Conservation (phyloP, 1,284 basidiomycete species). For the Ustilago nuda region DNA sequence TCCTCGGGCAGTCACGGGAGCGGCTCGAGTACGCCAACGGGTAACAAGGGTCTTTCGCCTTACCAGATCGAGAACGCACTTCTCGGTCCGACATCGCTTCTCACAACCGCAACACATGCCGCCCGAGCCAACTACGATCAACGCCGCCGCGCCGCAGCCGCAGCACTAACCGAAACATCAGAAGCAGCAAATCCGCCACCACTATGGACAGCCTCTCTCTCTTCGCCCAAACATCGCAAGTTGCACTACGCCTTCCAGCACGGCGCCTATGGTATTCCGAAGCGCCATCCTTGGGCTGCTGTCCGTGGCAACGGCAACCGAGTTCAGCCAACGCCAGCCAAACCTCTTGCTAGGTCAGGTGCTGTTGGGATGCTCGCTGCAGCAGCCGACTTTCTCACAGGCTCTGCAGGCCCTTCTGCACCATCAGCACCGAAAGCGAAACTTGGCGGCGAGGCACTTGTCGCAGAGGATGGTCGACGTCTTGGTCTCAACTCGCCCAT, state of each 20-base stretch:
- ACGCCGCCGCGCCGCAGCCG: conserved; percentile 16
- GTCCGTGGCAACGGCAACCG: conserved; percentile 59
- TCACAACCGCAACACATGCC: conserved; percentile 26
- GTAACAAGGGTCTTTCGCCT: conserved; percentile 25
- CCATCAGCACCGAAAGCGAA: conserved; percentile 29
- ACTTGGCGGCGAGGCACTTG: conserved; percentile 29
- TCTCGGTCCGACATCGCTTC: conserved; percentile 20
- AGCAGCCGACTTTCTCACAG: conserved; percentile 58
- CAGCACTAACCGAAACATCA: conserved; percentile 18
- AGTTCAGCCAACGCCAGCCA: conserved; percentile 29
- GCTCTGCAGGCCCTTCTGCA: conserved; percentile 23
- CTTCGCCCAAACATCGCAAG: conserved; percentile 33
- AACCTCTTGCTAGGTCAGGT: conserved; percentile 31
- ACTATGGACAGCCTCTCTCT: conserved; percentile 41
- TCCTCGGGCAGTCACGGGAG: conserved; percentile 30
- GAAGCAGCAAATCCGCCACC: conserved; percentile 23
- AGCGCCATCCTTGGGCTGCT: conserved; percentile 61
- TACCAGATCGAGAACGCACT: conserved; percentile 35
- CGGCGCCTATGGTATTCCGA: conserved; percentile 72
- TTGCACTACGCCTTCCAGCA: conserved; percentile 56
- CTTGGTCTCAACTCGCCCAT: conserved; percentile 60
- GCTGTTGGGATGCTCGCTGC: conserved; percentile 66
- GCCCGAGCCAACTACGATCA: conserved; percentile 19
- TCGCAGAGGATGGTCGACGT: conserved; percentile 35
- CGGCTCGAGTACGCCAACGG: conserved; percentile 43